Base-by-base conservation (phyloP, 169 alveolate genomes). In the Cryptosporidium tyzzeri region DNA sequence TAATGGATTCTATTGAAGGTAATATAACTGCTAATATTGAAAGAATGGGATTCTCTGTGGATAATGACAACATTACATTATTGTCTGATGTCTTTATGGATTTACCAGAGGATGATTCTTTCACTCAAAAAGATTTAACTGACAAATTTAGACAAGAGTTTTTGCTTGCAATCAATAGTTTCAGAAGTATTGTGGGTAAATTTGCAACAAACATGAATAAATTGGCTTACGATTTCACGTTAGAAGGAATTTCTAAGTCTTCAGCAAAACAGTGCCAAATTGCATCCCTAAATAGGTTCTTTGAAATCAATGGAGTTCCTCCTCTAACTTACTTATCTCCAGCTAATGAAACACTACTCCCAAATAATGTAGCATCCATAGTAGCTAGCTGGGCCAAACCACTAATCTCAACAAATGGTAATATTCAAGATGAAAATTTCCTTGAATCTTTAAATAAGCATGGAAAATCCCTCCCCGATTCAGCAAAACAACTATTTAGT, bases 201-300 rank as follows among this genome's bases (percentile, higher is more conserved):
- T 80, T 62, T 62, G 89, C 89, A 45, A 80, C 89, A 37, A 65
- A 80, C 62, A 80, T 80, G 89, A 80, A 80, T 26, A 80, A 80
- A 48, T 35, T 80, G 31, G 89, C 89, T 8, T 80, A 80, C 18
- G 89, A 80, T 29, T 80, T 80, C 29, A 80, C 89, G 2, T 48
- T 80, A 53, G 89, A 80, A 41, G 89, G 89, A 41, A 44, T 80
- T 18, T 80, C 89, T 6, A 80, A 80, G 39, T 80, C 89, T 9
- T 62, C 75, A 10, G 89, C 89, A 1, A 80, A 48, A 31, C 89
- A 80, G 31, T 80, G 89, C 29, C 89, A 80, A 65, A 45, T 65
- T 48, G 89, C 89, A 37, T 80, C 89, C 9, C 23, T 80, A 3
- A 65, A 65, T 80, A 50, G 75, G 9, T 62, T 41, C 69, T 80